phyloP scores from a whole-genome alignment of 805 yeast species.

The Candida fluviatilis region DNA sequence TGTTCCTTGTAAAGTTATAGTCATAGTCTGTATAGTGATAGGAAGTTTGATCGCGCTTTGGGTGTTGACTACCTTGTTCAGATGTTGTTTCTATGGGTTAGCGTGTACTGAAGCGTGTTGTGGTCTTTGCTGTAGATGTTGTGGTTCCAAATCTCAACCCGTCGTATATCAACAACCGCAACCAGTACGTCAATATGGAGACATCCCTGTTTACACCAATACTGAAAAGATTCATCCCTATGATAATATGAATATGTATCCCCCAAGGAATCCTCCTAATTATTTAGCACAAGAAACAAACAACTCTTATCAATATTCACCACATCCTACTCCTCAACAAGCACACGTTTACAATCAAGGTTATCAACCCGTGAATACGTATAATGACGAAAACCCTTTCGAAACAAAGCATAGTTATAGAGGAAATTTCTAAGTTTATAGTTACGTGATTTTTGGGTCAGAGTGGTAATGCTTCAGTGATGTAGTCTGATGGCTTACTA shows the following conservation, averaged over 20 bases:
- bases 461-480: too few species aligned
- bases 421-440: constrained; percentile 1
- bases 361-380: constrained; percentile 9
- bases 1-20: constrained; percentile 68
- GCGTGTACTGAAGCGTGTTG: constrained; percentile 39
- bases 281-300: background rate
- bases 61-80: constrained; percentile 50
- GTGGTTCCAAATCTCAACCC: constrained; percentile 17
- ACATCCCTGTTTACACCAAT: constrained; percentile 1
- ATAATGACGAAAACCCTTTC: constrained; percentile 4
- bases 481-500: too few species aligned
- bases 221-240: constrained; percentile 16
- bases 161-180: constrained; percentile 14
- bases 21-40: constrained; percentile 65
- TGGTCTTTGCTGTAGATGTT: constrained; percentile 40
- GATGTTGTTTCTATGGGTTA: constrained; percentile 55
- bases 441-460: too few species aligned
- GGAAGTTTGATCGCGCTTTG: constrained; percentile 53
- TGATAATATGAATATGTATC: constrained; percentile 34
- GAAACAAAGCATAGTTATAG: constrained; percentile 4
- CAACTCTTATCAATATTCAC: background rate
- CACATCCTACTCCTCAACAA: constrained; percentile 4
- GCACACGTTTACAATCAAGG: constrained; percentile 9
- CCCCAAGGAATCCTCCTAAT: constrained; percentile 10
- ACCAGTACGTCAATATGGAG: constrained; percentile 1